Evolutionary conservation across 257 asterid species (phyloP).

Genomic region (Solanum dulcamara): DNA sequence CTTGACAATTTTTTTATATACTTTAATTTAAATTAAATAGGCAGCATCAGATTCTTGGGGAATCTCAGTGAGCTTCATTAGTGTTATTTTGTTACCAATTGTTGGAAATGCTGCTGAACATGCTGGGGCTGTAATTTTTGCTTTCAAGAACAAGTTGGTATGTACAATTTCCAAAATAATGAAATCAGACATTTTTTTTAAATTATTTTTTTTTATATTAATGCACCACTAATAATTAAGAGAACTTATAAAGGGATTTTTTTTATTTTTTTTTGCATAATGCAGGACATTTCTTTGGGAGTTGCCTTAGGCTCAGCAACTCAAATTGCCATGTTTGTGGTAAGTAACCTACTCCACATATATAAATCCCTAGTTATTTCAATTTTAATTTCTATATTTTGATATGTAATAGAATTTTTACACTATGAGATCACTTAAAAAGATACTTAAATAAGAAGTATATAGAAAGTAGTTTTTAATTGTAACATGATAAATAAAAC

Average conservation of each 20-base stretch:
- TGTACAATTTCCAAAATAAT: background rate
- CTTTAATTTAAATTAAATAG: conserved; percentile 12
- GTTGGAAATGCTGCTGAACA: conserved; percentile 98
- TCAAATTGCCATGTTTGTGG: conserved; percentile 66
- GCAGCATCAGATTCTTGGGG: conserved; percentile 80
- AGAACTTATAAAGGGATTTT: background rate
- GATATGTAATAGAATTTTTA: background rate
- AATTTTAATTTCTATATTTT: background rate
- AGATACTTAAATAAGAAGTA: background rate
- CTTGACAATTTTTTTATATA: background rate
- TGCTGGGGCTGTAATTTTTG: conserved; percentile 87
- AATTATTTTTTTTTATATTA: background rate
- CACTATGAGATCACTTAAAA: background rate
- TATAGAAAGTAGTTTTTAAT: background rate
- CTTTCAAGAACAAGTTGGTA: conserved; percentile 85
- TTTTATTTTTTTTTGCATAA: background rate
- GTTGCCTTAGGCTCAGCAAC: conserved; percentile 39
- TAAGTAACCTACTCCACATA: conserved; percentile 4
- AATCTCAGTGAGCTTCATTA: conserved; percentile 68
- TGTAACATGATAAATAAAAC: background rate
- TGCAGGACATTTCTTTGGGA: conserved; percentile 30
- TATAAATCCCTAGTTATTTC: background rate
- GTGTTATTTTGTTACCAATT: conserved; percentile 79
- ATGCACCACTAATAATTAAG: background rate
- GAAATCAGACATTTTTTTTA: background rate